Conservation (phyloP, 179 eudicot species). For the Patellifolia procumbens region DNA sequence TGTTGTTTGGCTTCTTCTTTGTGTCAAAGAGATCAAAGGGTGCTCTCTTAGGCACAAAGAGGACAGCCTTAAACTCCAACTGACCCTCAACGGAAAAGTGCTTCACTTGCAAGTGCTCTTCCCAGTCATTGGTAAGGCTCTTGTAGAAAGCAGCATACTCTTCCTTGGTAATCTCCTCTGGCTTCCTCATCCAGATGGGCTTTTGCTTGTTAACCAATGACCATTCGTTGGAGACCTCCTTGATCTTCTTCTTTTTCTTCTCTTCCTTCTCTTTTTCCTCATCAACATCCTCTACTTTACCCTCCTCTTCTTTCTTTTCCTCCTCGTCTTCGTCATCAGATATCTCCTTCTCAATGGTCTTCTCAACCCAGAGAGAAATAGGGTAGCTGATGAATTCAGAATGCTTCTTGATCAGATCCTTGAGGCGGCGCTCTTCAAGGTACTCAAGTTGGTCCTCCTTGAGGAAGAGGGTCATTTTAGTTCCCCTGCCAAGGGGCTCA, state of each 20-base stretch:
- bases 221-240: slow-evolving; percentile 85
- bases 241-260: slow-evolving; percentile 81
- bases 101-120: slow-evolving; percentile 84
- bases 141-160: slow-evolving; percentile 90
- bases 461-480: slow-evolving; percentile 65
- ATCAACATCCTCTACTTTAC: slow-evolving; percentile 82
- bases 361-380: slow-evolving; percentile 79
- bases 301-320: slow-evolving; percentile 82
- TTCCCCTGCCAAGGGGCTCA: slow-evolving; percentile 77
- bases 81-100: slow-evolving; percentile 92
- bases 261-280: slow-evolving; percentile 85
- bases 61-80: slow-evolving; percentile 79
- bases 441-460: slow-evolving; percentile 93
- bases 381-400: slow-evolving; percentile 92
- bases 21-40: slow-evolving; percentile 85
- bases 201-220: slow-evolving; percentile 69
- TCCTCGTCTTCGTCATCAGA: slow-evolving; percentile 88
- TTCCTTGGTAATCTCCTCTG: slow-evolving; percentile 78
- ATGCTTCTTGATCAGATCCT: slow-evolving; percentile 81
- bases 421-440: slow-evolving; percentile 78
- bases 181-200: slow-evolving; percentile 93
- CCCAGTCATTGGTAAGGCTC: slow-evolving; percentile 85
- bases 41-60: slow-evolving; percentile 82
- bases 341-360: slow-evolving; percentile 85
- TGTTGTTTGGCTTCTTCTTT: slow-evolving; percentile 84